Evolutionary conservation across 805 yeast species (phyloP), one percentile per base, ranked within the genome.

Genomic region (Pichia occidentalis): DNA sequence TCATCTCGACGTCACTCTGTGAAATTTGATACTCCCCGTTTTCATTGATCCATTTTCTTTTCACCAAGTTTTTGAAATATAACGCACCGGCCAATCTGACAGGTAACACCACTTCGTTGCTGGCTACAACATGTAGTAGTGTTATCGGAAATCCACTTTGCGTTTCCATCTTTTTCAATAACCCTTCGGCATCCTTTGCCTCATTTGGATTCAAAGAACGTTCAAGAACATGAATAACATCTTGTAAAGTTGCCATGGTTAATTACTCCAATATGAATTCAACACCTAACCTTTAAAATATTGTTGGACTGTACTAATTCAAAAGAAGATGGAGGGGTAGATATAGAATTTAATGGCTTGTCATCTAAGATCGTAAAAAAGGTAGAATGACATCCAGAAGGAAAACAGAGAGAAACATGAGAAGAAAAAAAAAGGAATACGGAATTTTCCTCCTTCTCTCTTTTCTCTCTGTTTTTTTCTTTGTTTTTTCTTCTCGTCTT

Each of bases 31-130:
- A 80, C 35, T 71, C 72, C 6, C 98, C 97, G 37, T 85, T 82
- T 48, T 85, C 95, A 59, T 87, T 87, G 35, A 83, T 79, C 97
- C 96, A 92, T 50, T 73, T 80, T 36, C 96, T 67, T 51, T 75
- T 80, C 46, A 92, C 70, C 44, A 86, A 71, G 57, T 92, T 92
- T 58, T 92, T 92, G 64, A 92, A 86, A 60, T 82, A 87, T 37
- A 94, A 64, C 1, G 96, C 86, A 14, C 85, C 95, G 1, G 98
- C 96, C 33, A 88, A 65, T 44, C 97, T 70, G 1, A 82, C 73
- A 2, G 83, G 65, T 5, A 59, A 55, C 3, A 72, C 68, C 29
- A 78, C 53, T 29, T 68, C 67, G 22, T 66, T 54, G 12, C 82
- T 70, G 4, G 95, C 86, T 24, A 87, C 84, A 13, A 88, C 74